Percentiles rank a stretch among this genome's conserved stretches.
These are phyloP conservation scores for Annulohypoxylon bovei DNA, from an alignment of 495 filamentous ascomycete species.

Conservation along the genomic window DNA sequence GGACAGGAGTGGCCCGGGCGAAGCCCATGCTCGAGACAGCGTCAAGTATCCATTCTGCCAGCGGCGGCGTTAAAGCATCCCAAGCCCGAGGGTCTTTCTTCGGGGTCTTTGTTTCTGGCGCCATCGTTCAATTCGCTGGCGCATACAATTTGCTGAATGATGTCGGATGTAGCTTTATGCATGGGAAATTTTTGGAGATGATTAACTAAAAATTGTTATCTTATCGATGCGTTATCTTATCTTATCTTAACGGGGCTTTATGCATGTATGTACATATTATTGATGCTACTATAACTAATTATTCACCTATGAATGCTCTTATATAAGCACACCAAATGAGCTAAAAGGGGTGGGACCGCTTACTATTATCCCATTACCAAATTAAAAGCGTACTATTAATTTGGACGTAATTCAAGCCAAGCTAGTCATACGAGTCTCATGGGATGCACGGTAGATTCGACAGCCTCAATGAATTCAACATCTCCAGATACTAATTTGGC, in stretches of 20 bases:
- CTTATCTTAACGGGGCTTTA: constrained; percentile 6
- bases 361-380: too few relatives aligned
- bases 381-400: too few relatives aligned
- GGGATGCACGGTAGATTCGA: too few relatives aligned
- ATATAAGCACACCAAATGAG: too few relatives aligned
- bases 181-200: constrained; percentile 23
- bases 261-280: neutral
- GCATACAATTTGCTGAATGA: neutral
- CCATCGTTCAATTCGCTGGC: constrained; percentile 44
- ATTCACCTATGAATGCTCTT: too few relatives aligned
- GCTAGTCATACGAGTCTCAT: too few relatives aligned
- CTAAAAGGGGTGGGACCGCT: too few relatives aligned
- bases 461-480: too few relatives aligned
- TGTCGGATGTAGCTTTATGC: neutral
- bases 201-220: constrained; percentile 21
- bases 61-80: constrained; percentile 76
- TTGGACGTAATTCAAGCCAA: too few relatives aligned
- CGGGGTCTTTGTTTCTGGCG: constrained; percentile 44
- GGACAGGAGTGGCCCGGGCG: constrained; percentile 88
- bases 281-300: too few relatives aligned
- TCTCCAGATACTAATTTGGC: too few relatives aligned
- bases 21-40: constrained; percentile 88
- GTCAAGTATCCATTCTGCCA: constrained; percentile 92
- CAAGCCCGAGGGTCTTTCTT: constrained; percentile 71
- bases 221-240: constrained; percentile 25